These are phyloP conservation scores for Pontederia crassipes DNA, from an alignment of 176 grass and related monocot species.

Conservation along the genomic window DNA sequence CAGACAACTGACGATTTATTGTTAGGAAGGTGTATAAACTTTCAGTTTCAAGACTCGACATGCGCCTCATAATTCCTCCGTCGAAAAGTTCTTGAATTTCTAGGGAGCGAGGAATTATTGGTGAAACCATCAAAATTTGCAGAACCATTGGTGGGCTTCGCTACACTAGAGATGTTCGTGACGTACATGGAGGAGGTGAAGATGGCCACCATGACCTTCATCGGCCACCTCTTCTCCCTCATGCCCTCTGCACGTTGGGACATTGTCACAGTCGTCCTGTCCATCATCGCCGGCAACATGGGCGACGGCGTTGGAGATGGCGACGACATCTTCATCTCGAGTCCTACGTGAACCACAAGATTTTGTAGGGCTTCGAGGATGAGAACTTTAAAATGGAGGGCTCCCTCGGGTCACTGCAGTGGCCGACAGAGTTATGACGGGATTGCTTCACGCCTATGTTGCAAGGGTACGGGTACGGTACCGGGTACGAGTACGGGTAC, in stretches of 20 bases:
- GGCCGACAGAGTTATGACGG: constrained; percentile 58
- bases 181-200: constrained; percentile 52
- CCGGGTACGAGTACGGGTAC: no score
- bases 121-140: not conserved
- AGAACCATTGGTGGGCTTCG: constrained; percentile 13
- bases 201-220: constrained; percentile 46
- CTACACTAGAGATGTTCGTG: constrained; percentile 56
- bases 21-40: no score
- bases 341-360: constrained; percentile 83
- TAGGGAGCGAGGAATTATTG: no score
- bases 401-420: constrained; percentile 38
- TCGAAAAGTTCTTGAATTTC: no score
- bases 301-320: constrained; percentile 6
- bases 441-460: no score
- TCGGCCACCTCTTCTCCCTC: constrained; percentile 49
- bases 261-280: constrained; percentile 41
- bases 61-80: no score
- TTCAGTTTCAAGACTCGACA: no score
- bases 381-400: constrained; percentile 64
- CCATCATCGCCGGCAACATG: constrained; percentile 36
- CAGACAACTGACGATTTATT: no score
- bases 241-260: constrained; percentile 56
- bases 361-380: constrained; percentile 83
- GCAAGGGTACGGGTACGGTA: no score
- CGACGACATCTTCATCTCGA: constrained; percentile 17